Base-by-base conservation (phyloP, 1,284 basidiomycete genomes). In the Boletus smithii region DNA sequence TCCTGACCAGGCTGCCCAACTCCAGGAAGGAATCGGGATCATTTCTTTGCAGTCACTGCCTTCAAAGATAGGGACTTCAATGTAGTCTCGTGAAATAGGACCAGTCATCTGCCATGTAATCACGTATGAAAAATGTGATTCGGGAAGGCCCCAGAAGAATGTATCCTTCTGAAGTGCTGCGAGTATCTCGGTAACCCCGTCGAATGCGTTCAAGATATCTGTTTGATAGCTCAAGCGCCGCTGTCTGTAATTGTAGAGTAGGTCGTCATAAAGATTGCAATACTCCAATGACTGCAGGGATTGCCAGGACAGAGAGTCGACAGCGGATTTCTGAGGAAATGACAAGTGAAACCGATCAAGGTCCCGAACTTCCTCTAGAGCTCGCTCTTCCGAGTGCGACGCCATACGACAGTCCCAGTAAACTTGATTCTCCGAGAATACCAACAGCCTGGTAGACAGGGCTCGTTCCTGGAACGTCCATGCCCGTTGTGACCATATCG, bases 401-500 rank as follows among this genome's bases (percentile, higher is more conserved):
- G 40, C 53, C 4, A 14, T 30, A 22, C 44, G 46, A 37, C 57
- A 58, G 22, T 8, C 49, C 59, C 57, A 58, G 13, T 61, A 59
- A 5, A 47, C 59, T 9, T 59, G 57, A 23, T 5, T 29, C 16
- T 50, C 30, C 7, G 58, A 58, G 49, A 55, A 59, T 14, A 57
- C 54, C 32, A 58, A 37, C 5, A 53, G 29, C 17, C 57, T 59
- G 27, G 22, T 46, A 4, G 59, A 58, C 23, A 61, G 22, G 1
- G 54, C 13, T 29, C 54, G 54, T 22, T 58, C 57, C 31, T 58
- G 59, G 29, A 61, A 61, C 6, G 57, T 59, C 57, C 60, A 62
- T 6, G 39, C 60, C 16, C 57, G 42, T 9, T 46, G 23, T 14
- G 40, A 44, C 59, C 59, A 59, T 11, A 4, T 3, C 7, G 48